Base-by-base conservation (phyloP, 352 stramenopile genomes). In the Bremia lactucae region DNA sequence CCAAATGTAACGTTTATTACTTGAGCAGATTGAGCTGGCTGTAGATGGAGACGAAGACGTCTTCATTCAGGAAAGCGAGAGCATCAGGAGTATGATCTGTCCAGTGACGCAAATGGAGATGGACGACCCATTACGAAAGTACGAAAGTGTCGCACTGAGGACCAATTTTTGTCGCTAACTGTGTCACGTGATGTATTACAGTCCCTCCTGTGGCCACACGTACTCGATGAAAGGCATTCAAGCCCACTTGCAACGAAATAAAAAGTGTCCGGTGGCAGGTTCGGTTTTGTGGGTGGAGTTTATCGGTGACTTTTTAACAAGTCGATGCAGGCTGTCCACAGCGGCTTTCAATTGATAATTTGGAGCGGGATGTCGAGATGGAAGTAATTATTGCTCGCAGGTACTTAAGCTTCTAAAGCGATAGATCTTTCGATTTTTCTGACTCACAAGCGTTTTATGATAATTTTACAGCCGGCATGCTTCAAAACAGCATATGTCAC, bases 351-450 rank as follows among this genome's bases (percentile, higher is more conserved):
- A 59, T 83, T 34, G 54, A 58, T 14, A 70, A 52, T 11, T 64
- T 92, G 26, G 80, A 92, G 52, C 80, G 77, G 31, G 73, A 92
- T 31, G 75, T 92, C 31, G 77, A 90, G 56, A 92, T 92, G 75
- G 80, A 92, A 43, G 72, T 92, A 15, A 68, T 87, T 31, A 70
- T 87, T 50, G 67, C 48, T n/a, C 62, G 67, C 35, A 62, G 52
- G 73, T 86, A 51, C 29, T 46, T 52, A 26, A 28, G 4, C 13
- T 37, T 23, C 3, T 31, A 19, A 15, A 10, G 31, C 36, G 14
- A 14, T 14, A 23, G 9, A 10, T 38, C 20, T 25, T 19, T 28
- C 20, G 14, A 15, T 20, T 29, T 38, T 24, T 37, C 19, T 22
- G 5, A 29, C 7, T n/a, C n/a, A n/a, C n/a, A n/a, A n/a, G n/a